These are phyloP conservation scores for Moesziomyces aphidis DNA, from an alignment of 1,284 basidiomycete genomes.

Conservation along the genomic window DNA sequence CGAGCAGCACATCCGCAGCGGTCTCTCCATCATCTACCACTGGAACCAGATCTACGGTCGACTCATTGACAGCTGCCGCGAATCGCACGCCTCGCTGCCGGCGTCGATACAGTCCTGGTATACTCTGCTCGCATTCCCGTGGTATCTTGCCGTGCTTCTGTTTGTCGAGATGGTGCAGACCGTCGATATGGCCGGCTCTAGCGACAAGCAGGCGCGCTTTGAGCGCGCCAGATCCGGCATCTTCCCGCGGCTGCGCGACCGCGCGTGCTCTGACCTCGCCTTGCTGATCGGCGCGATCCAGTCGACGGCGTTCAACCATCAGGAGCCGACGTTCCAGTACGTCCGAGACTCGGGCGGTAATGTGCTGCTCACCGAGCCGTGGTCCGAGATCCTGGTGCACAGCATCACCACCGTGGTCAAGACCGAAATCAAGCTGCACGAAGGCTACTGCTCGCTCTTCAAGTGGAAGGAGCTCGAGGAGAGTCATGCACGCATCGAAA, in stretches of 20 bases:
- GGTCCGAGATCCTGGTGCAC: conserved; percentile 28
- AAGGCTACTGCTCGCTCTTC: conserved; percentile 18
- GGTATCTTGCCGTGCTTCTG: conserved; percentile 25
- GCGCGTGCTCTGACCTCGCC: conserved; percentile 15
- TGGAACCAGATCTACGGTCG: conserved; percentile 25
- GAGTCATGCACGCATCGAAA: conserved; percentile 5
- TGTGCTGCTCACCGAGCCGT: conserved; percentile 20
- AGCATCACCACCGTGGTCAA: conserved; percentile 21
- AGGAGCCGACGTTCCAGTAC: conserved; percentile 19
- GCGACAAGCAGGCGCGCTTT: conserved; percentile 6
- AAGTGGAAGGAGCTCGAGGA: conserved; percentile 23
- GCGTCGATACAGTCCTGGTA: conserved; percentile 32
- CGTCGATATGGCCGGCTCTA: conserved; percentile 19
- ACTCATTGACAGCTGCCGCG: conserved; percentile 21
- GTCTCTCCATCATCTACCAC: conserved; percentile 25
- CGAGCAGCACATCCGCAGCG: conserved; percentile 23
- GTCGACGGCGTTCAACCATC: conserved; percentile 9
- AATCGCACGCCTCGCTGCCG: conserved; percentile 15
- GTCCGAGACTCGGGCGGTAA: conserved; percentile 22
- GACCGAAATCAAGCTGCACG: conserved; percentile 25
- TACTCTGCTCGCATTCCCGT: conserved; percentile 21
- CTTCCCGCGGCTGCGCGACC: conserved; percentile 18
- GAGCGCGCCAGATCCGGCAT: conserved; percentile 15
- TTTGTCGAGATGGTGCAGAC: conserved; percentile 38
- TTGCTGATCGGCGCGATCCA: conserved; percentile 20